Base-by-base conservation (phyloP, 306 rosid genomes). In the Astragalus glycyphyllos region DNA sequence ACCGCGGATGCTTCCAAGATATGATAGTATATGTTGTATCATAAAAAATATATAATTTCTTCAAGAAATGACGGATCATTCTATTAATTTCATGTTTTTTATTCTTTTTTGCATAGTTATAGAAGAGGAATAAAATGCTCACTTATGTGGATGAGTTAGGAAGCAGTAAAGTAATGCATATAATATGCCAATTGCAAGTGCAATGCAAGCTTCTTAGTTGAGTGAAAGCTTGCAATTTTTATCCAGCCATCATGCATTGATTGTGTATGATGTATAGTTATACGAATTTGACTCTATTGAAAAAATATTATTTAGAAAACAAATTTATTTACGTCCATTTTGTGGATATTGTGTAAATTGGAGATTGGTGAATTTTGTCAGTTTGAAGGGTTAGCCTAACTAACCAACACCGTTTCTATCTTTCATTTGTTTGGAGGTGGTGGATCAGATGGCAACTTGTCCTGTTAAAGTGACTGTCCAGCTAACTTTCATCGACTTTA, bases 1-100 rank as follows among this genome's bases (percentile, higher is more conserved):
- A 74, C 92, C 0, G 77, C 80, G 0, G 87, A 88, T 66, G 81
- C 82, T 55, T 88, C 97, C 16, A 85, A 84, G 73, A 85, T 88
- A 75, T 88, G 62, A 78, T 42, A 47, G 80, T 13, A 38, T 12
- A 42, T 60, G 9, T 40, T 47, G 9, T 48, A 49, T 40, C 35
- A 31, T 49, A 59, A 59, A 14, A 38, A 58, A 29, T 53, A 45
- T 47, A 54, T 46, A 61, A 12, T 20, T 53, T 71, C 65, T 16
- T 58, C 58, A 68, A 80, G 65, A 58, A 71, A 56, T 23, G 58
- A 47, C 46, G 61, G 11, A 16, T 71, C 63, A 66, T 48, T 8
- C 8, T 11, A 10, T 65, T 1, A 20, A 48, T 17, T 58, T 59
- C 40, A 57, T 60, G 61, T 7, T 16, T 8, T 8, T 7, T 51